Base-by-base conservation (phyloP, 306 rosid genomes). In the Lathyrus sativus region DNA sequence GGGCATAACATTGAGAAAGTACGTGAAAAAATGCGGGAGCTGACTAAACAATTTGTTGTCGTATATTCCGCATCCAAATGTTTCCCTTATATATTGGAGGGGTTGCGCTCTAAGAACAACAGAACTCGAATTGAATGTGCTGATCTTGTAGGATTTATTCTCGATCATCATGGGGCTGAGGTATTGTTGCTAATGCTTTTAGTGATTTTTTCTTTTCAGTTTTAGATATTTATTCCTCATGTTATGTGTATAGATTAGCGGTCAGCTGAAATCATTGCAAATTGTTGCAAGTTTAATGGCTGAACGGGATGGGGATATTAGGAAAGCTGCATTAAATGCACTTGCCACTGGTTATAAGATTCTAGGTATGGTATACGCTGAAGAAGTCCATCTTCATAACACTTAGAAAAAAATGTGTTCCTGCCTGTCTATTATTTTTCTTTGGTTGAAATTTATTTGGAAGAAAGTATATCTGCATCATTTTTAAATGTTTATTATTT, bases 1-100 rank as follows among this genome's bases (percentile, higher is more conserved):
- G 99, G 99, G 61, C 99, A 95, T 80, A 95, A 95, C 75, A 89
- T 91, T 65, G 97, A 87, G 90, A 89, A 91, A 80, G 96, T 91
- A 35, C 84, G 96, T 42, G 96, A 95, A 76, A 91, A 91, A 74
- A 85, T 95, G 96, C 95, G 97, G 75, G 96, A 95, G 80, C 80
- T 95, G 80, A 85, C 92, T 49, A 91, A 89, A 72, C 91, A 91
- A 71, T 85, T 95, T 76, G 87, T 95, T 42, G 71, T 70, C 55
- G 35, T 87, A 56, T 91, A 89, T 83, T 82, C 97, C 56, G 92
- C 91, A 6, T 82, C 92, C 45, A 95, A 88, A 79, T 85, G 91
- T 71, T 88, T 95, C 74, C 99, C 97, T 43, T 95, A 95, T 77
- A 81, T 91, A 77, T 72, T 89, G 81, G 99, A 95, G 87, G 99